A percentile compares a stretch with the other conserved stretches of the same genome.
Conservation (phyloP, 345 rosid species). For the Brassica nigra region DNA sequence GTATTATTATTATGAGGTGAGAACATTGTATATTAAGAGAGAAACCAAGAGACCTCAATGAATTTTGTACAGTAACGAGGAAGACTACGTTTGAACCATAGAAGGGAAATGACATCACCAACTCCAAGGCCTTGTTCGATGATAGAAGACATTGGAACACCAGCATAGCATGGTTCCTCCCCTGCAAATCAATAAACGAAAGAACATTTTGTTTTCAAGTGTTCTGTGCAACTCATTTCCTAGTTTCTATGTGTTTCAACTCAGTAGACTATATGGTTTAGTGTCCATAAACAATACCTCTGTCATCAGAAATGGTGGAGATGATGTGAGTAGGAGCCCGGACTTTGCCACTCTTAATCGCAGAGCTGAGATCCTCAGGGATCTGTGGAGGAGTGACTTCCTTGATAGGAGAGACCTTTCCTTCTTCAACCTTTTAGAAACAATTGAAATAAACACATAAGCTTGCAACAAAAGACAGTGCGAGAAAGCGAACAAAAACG, state of each 20-base stretch:
- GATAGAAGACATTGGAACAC: constrained; percentile 97
- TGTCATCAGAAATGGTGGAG: constrained; percentile 95
- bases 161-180: constrained; percentile 96
- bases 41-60: constrained; percentile 67
- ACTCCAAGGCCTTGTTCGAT: constrained; percentile 88
- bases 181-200: constrained; percentile 52
- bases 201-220: not conserved
- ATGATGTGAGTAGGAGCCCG: constrained; percentile 95
- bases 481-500: not conserved
- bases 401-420: constrained; percentile 73
- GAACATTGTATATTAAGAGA: not conserved
- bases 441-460: constrained; percentile 2
- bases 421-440: constrained; percentile 63
- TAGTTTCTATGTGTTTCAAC: not conserved
- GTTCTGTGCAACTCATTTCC: not conserved
- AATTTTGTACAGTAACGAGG: constrained; percentile 94
- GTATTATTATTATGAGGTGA: not conserved
- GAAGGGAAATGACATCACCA: constrained; percentile 90
- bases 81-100: constrained; percentile 99
- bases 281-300: constrained; percentile 51
- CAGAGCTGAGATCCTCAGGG: constrained; percentile 92
- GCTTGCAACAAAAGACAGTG: constrained; percentile 10
- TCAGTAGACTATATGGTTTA: not conserved
- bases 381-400: constrained; percentile 87
- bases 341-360: constrained; percentile 96